A percentile compares a stretch with the other conserved stretches of the same genome.
Conservation (phyloP, 2,329 filamentous ascomycete genomes). For the Nothophoma quercina region DNA sequence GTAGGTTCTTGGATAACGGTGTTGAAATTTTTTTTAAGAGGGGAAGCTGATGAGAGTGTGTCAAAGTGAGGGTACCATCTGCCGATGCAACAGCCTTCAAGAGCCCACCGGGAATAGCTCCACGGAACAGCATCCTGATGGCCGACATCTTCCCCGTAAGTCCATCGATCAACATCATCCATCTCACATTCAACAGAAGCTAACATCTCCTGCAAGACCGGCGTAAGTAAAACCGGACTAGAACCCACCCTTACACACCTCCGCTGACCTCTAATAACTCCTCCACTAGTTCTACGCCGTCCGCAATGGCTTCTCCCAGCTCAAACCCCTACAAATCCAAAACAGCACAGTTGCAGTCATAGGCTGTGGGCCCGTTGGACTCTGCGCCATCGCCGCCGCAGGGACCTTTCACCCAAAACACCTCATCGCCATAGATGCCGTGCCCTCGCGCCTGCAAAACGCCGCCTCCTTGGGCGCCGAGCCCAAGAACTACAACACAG, state of each 20-base stretch:
- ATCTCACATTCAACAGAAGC: no score
- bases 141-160: constrained; percentile 85
- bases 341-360: constrained; percentile 77
- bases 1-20: no score
- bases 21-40: neutral
- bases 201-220: no score
- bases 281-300: constrained; percentile 71
- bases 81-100: constrained; percentile 80
- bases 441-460: constrained; percentile 73
- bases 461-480: constrained; percentile 78
- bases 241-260: no score
- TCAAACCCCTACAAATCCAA: constrained; percentile 63
- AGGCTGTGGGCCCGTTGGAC: constrained; percentile 77
- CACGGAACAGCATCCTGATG: constrained; percentile 80
- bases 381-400: constrained; percentile 81
- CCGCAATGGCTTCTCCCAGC: constrained; percentile 72
- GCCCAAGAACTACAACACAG: constrained; percentile 74
- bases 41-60: neutral
- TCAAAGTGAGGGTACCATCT: constrained; percentile 65
- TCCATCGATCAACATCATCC: no score
- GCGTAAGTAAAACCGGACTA: no score
- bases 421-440: constrained; percentile 77
- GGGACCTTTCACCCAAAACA: constrained; percentile 74
- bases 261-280: no score
- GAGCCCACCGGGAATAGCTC: constrained; percentile 72